phyloP scores from a whole-genome alignment of 176 grass and related monocot genomes.

The Triticum urartu region DNA sequence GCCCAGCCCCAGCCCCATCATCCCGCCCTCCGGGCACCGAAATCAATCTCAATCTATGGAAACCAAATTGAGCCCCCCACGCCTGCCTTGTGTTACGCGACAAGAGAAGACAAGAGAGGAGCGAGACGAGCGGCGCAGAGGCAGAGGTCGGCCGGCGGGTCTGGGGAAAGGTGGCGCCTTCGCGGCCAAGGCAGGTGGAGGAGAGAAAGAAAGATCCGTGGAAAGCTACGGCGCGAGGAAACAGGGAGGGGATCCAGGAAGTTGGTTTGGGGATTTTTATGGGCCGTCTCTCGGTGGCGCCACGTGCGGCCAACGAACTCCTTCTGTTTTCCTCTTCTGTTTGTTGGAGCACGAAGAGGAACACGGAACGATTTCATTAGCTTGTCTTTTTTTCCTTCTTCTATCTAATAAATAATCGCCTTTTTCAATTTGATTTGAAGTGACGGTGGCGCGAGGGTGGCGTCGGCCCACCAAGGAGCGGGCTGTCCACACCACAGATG shows the following conservation, averaged over 20 bases:
- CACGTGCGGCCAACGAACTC: constrained; percentile 1
- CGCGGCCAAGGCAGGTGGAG: neutral
- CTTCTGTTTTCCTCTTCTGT: neutral
- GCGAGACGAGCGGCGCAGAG: neutral
- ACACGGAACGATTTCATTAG: too few relatives aligned
- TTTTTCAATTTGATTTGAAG: neutral
- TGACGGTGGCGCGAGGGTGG: neutral
- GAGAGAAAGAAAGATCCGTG: neutral
- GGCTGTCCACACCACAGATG: neutral
- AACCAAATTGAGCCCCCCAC: neutral
- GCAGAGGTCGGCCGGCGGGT: neutral
- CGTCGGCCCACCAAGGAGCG: neutral
- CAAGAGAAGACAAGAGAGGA: neutral
- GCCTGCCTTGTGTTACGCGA: neutral
- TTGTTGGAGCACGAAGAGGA: too few relatives aligned
- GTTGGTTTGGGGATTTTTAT: neutral
- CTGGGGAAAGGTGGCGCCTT: neutral
- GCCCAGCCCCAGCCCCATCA: constrained; percentile 24
- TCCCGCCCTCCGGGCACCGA: neutral
- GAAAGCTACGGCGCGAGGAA: too few relatives aligned
- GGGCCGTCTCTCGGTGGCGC: neutral
- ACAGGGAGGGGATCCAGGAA: neutral
- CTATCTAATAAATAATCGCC: too few relatives aligned
- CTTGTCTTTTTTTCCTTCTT: too few relatives aligned
- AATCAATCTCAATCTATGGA: neutral